These are phyloP conservation scores for Pisolithus microcarpus DNA, from an alignment of 768 basidiomycete species.

Conservation along the genomic window DNA sequence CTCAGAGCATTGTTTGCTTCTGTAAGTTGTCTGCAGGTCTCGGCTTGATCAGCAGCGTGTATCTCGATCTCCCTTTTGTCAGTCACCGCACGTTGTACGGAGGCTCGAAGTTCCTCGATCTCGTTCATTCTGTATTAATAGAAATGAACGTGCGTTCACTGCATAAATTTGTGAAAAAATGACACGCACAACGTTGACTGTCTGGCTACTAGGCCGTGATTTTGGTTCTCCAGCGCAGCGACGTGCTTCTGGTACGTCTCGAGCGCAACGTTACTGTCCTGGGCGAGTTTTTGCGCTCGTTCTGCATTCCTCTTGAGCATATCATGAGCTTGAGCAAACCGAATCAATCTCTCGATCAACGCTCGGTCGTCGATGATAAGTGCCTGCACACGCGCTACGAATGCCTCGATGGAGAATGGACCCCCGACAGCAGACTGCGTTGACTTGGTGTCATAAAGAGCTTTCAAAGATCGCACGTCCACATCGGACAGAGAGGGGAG, in stretches of 20 bases:
- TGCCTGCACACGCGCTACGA: constrained; percentile 70
- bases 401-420: constrained; percentile 65
- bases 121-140: constrained; percentile 53
- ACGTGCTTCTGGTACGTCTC: constrained; percentile 92
- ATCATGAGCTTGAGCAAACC: constrained; percentile 86
- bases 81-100: constrained; percentile 48
- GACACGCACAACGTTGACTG: constrained; percentile 49
- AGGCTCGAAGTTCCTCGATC: constrained; percentile 49
- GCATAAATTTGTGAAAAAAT: not conserved
- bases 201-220: constrained; percentile 43
- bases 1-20: constrained; percentile 77
- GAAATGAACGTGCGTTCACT: constrained; percentile 1
- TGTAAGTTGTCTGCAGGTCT: constrained; percentile 63
- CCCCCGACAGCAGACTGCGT: constrained; percentile 24
- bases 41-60: constrained; percentile 63
- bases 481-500: constrained; percentile 66
- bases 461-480: constrained; percentile 81
- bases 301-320: constrained; percentile 89
- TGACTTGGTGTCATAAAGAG: constrained; percentile 52
- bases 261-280: constrained; percentile 69
- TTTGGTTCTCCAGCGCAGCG: constrained; percentile 68
- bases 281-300: constrained; percentile 82
- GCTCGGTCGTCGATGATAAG: constrained; percentile 78
- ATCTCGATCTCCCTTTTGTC: constrained; percentile 70
- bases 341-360: constrained; percentile 74